Evolutionary conservation across 768 basidiomycete genomes (phyloP).

Genomic region (Multifurca ochricompacta): DNA sequence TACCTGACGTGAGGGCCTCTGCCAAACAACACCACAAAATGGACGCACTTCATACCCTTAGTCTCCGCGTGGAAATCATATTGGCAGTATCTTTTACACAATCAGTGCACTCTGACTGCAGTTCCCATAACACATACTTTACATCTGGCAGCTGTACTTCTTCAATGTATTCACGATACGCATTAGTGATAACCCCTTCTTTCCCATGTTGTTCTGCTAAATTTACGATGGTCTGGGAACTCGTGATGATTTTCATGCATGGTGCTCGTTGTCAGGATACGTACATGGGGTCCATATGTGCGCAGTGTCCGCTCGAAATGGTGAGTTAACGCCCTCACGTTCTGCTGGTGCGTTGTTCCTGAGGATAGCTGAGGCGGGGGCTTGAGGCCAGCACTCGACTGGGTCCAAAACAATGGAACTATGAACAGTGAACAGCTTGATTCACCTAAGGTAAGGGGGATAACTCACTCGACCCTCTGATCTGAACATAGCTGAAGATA

Average conservation of each 20-base stretch:
- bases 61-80: slow-evolving; percentile 96
- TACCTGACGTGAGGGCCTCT: slow-evolving; percentile 23
- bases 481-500: slow-evolving; percentile 82
- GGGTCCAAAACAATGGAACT: slow-evolving; percentile 94
- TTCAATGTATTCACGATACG: slow-evolving; percentile 63
- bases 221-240: slow-evolving; percentile 67
- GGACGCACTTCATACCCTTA: slow-evolving; percentile 81
- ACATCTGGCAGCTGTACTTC: slow-evolving; percentile 49
- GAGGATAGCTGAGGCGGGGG: slow-evolving; percentile 73
- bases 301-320: slow-evolving; percentile 64
- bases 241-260: background rate
- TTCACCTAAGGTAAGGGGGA: background rate
- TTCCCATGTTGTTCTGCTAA: slow-evolving; percentile 88
- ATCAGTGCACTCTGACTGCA: background rate
- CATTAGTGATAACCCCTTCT: slow-evolving; percentile 71
- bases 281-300: slow-evolving; percentile 72
- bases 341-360: slow-evolving; percentile 67
- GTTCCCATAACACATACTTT: slow-evolving; percentile 34
- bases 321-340: slow-evolving; percentile 57
- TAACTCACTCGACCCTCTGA: slow-evolving; percentile 79
- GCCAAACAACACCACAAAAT: slow-evolving; percentile 13
- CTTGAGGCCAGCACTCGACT: slow-evolving; percentile 79
- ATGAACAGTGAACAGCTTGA: slow-evolving; percentile 7
- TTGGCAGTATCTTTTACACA: slow-evolving; percentile 51
- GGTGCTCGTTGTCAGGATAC: slow-evolving; percentile 22